A percentile compares a stretch with the other conserved stretches of the same genome.
These are phyloP conservation scores for Allantophomopsis lycopodina DNA, from an alignment of 2,329 filamentous ascomycete genomes.

Conservation along the genomic window DNA sequence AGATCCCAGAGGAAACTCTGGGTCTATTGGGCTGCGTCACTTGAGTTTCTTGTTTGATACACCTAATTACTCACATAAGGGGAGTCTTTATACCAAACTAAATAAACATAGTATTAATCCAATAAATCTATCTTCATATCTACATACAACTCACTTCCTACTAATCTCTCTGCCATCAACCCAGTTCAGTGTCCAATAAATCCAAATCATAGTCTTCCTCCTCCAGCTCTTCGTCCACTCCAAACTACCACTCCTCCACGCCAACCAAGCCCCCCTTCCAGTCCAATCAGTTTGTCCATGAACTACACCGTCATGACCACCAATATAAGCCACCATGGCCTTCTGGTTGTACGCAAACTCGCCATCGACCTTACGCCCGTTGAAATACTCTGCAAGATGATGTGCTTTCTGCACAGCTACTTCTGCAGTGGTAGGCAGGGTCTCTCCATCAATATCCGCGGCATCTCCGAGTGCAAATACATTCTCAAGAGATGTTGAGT, in stretches of 20 bases:
- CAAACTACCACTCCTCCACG: constrained; percentile 24
- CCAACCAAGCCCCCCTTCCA: constrained; percentile 25
- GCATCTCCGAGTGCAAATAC: constrained; percentile 61
- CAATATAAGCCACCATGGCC: constrained; percentile 24
- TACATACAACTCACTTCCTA: constrained; percentile 1
- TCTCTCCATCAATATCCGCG: constrained; percentile 38
- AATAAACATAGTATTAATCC: too few species aligned
- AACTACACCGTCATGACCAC: constrained; percentile 25
- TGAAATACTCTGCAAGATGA: constrained; percentile 51
- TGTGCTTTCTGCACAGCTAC: constrained; percentile 59
- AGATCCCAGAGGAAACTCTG: too few species aligned
- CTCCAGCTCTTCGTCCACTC: constrained; percentile 21
- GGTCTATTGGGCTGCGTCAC: too few species aligned
- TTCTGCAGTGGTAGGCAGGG: constrained; percentile 53
- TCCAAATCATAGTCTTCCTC: constrained; percentile 16
- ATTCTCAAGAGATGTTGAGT: constrained; percentile 20
- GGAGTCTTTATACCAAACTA: too few species aligned
- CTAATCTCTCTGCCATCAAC: constrained; percentile 20
- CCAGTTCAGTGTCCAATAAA: constrained; percentile 19
- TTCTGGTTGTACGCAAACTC: constrained; percentile 24
- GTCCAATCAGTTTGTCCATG: constrained; percentile 24
- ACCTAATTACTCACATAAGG: too few species aligned
- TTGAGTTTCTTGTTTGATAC: too few species aligned
- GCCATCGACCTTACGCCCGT: constrained; percentile 18
- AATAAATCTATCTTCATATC: too few species aligned